Evolutionary conservation across 768 basidiomycete genomes (phyloP).

Genomic region (Artomyces pyxidatus): DNA sequence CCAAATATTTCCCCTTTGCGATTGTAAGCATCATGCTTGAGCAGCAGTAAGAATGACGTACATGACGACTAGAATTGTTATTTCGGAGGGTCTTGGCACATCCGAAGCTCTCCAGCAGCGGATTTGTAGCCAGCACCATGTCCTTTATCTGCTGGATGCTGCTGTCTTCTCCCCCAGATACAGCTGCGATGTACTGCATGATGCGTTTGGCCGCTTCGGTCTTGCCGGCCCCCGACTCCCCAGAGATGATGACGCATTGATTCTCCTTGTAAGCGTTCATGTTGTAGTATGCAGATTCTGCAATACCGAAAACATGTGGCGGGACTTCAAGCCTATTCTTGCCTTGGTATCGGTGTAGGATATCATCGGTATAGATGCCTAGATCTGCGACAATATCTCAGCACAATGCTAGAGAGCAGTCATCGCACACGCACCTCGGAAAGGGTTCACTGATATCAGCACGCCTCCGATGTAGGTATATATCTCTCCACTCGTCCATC

Average conservation of each 20-base stretch:
- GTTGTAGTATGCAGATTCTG: constrained; percentile 95
- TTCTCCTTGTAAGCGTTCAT: constrained; percentile 99
- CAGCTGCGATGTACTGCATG: constrained; percentile 99
- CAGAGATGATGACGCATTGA: constrained; percentile 99
- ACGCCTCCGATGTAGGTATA: constrained; percentile 99
- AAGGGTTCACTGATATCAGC: constrained; percentile 98
- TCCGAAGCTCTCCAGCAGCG: constrained; percentile 93
- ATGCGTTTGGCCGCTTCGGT: constrained; percentile 99
- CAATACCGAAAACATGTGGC: constrained; percentile 96
- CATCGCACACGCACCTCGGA: constrained; percentile 55
- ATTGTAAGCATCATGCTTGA: constrained; percentile 15
- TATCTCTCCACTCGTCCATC: constrained; percentile 92
- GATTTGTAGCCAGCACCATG: constrained; percentile 99
- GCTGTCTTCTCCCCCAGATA: constrained; percentile 79
- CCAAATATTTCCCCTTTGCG: constrained; percentile 89
- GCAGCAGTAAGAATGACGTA: constrained; percentile 33
- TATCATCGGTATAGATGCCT: constrained; percentile 93
- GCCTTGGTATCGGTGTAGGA: constrained; percentile 77
- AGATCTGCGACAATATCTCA: constrained; percentile 52
- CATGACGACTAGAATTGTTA: constrained; percentile 98
- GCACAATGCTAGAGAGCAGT: background rate
- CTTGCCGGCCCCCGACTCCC: constrained; percentile 98
- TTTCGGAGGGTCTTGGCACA: constrained; percentile 98
- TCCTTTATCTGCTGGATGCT: constrained; percentile 98
- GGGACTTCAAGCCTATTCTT: constrained; percentile 98